Conservation (phyloP, 2,329 filamentous ascomycete species). For the Didymella pinodella region DNA sequence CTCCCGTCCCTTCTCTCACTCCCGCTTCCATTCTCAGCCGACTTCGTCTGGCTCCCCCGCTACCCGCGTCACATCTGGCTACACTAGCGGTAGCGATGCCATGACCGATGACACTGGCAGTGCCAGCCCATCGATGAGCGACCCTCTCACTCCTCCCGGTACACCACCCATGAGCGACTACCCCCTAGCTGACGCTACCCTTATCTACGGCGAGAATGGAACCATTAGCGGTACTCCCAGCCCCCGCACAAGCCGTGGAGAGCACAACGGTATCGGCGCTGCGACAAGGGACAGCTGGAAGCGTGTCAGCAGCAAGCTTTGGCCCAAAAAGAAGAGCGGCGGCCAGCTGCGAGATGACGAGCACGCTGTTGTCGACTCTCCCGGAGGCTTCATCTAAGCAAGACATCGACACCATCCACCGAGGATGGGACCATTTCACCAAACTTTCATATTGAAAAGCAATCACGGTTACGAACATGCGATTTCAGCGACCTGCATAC, state of each 20-base stretch:
- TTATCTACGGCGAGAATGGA: conserved; percentile 47
- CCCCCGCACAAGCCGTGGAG: conserved; percentile 48
- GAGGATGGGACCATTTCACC: conserved; percentile 9
- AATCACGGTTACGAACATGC: conserved; percentile 45
- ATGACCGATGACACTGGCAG: conserved; percentile 71
- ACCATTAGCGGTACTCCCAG: conserved; percentile 48
- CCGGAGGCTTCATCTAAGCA: conserved; percentile 20
- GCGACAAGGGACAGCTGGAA: conserved; percentile 52
- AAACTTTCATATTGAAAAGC: conserved; percentile 28
- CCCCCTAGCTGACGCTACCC: conserved; percentile 56
- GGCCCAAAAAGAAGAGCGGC: conserved; percentile 51
- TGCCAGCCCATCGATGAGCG: conserved; percentile 58
- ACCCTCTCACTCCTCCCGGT: conserved; percentile 78
- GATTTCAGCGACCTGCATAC: conserved; percentile 45
- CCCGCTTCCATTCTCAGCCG: conserved; percentile 49
- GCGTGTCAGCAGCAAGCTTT: conserved; percentile 53
- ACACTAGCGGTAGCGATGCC: conserved; percentile 55
- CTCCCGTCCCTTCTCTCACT: conserved; percentile 46
- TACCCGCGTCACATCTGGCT: conserved; percentile 42
- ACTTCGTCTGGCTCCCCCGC: conserved; percentile 43
- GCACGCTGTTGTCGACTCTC: conserved; percentile 43
- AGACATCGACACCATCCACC: not conserved
- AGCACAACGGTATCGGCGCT: conserved; percentile 48
- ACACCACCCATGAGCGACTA: conserved; percentile 71
- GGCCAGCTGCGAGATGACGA: conserved; percentile 49